Conservation (phyloP, 495 filamentous ascomycete species). For the Podospora didyma region DNA sequence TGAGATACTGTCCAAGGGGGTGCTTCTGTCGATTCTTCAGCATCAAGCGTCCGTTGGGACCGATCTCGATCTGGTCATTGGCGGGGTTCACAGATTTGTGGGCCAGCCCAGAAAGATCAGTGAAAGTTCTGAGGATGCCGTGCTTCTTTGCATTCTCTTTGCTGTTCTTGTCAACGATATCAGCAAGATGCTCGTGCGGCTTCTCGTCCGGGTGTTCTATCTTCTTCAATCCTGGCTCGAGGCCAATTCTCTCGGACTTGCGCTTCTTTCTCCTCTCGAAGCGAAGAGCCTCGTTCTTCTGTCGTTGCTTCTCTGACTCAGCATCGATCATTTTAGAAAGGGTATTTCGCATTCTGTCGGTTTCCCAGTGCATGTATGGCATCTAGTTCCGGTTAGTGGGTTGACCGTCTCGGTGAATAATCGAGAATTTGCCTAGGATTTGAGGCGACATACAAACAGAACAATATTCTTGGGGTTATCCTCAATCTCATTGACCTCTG, state of each 20-base stretch:
- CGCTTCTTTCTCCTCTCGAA: not conserved
- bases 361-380: slow-evolving; percentile 70
- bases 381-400: no score
- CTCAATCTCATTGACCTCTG: slow-evolving; percentile 12
- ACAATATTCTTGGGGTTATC: slow-evolving; percentile 31
- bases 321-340: slow-evolving; percentile 14
- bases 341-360: slow-evolving; percentile 38
- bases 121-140: not conserved
- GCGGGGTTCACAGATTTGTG: not conserved
- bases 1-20: slow-evolving; percentile 30
- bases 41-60: not conserved
- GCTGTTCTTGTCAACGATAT: not conserved
- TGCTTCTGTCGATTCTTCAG: slow-evolving; percentile 26
- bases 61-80: not conserved
- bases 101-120: not conserved
- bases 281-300: not conserved
- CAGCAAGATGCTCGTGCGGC: not conserved
- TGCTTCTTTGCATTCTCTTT: not conserved
- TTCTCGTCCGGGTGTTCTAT: not conserved
- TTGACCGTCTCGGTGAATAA: no score
- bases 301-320: slow-evolving; percentile 10
- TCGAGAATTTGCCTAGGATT: no score
- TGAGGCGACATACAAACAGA: slow-evolving; percentile 33
- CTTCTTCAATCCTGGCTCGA: not conserved
- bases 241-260: not conserved